Evolutionary conservation across 805 yeast genomes (phyloP), one percentile per base, ranked within the genome.

Genomic region (Candida hungchunana): DNA sequence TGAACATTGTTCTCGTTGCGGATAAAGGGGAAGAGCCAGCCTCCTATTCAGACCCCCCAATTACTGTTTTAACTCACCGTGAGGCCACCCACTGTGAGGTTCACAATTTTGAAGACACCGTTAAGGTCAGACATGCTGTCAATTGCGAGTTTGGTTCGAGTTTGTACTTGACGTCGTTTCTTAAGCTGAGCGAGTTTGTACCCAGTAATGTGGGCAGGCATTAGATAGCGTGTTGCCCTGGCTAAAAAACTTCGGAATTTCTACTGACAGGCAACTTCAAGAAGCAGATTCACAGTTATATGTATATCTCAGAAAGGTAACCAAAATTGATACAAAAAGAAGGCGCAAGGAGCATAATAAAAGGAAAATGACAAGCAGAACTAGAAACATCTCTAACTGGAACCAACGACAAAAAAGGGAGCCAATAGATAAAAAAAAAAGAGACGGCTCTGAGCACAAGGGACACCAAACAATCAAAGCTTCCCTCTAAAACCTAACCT

Each of bases 11-110:
- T n/a, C n/a, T n/a, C n/a, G n/a, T n/a, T n/a, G n/a, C n/a, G n/a
- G n/a, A n/a, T n/a, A n/a, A n/a, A n/a, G n/a, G n/a, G n/a, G n/a
- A n/a, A n/a, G n/a, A n/a, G n/a, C n/a, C n/a, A 18, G 23, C 23
- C 23, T 20, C 23, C 23, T 20, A 20, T 8, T 8, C 23, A 14
- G 18, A n/a, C n/a, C n/a, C n/a, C n/a, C n/a, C n/a, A n/a, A n/a
- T n/a, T n/a, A n/a, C n/a, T n/a, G n/a, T n/a, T n/a, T n/a, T 9
- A 48, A 59, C 33, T 42, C 29, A 27, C 58, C 11, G 26, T 54
- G 32, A 17, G 59, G 8, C 26, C 66, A 4, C 82, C 81, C 19
- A 80, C 78, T 1, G 66, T 50, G 32, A 81, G 48, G 51, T 81
- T 81, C 41, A 71, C 67, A 25, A 51, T 40, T 38, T 58, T 63